phyloP scores from a whole-genome alignment of 257 asterid species.

The Solanum acaule region DNA sequence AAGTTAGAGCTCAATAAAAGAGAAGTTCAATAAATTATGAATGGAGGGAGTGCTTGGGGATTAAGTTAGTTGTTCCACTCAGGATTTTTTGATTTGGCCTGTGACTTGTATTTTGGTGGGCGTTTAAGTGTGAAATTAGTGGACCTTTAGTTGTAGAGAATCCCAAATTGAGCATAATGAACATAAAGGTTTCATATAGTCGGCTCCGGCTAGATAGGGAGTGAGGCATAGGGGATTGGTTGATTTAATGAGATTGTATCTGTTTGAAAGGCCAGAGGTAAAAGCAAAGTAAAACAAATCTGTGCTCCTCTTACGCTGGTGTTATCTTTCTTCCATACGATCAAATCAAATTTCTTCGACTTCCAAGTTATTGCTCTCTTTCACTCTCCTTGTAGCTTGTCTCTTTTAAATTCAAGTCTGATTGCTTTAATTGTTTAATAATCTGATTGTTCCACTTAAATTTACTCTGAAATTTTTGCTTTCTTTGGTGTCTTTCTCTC shows the following conservation, averaged over 20 bases:
- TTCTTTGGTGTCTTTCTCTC: background rate
- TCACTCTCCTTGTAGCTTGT: background rate
- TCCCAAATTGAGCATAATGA: background rate
- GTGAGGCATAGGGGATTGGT: background rate
- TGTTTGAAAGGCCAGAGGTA: background rate
- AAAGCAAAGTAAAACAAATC: background rate
- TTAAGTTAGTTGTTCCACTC: background rate
- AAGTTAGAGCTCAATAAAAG: background rate
- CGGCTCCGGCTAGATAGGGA: background rate
- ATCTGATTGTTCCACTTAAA: background rate
- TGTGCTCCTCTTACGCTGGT: background rate
- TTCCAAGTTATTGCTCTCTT: background rate
- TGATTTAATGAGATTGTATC: background rate
- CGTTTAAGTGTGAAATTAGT: background rate
- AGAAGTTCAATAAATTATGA: background rate
- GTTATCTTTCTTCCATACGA: background rate
- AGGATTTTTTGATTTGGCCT: background rate
- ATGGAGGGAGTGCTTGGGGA: background rate
- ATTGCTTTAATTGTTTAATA: background rate
- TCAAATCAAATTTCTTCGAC: background rate
- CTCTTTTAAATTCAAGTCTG: background rate
- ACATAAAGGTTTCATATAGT: background rate
- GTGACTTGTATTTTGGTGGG: background rate
- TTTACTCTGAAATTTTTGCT: background rate
- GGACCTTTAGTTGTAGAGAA: background rate